phyloP scores from a whole-genome alignment of 78 protist genomes.

The Dictyostelium citrinum region DNA sequence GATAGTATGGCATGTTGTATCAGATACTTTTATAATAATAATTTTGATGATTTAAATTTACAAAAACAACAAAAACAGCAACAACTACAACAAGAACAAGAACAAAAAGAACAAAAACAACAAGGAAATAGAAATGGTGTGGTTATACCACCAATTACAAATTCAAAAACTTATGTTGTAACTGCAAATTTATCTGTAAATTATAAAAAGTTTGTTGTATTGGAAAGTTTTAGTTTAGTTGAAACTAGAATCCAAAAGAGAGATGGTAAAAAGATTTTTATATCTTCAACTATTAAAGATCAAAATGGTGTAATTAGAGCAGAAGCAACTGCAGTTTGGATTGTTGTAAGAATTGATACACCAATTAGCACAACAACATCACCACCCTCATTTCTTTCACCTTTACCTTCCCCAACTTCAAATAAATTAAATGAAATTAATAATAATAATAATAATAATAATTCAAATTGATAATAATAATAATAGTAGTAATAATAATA shows the following conservation, averaged over 20 bases:
- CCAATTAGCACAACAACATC: not conserved
- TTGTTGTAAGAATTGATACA: slow-evolving; percentile 28
- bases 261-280: slow-evolving; percentile 64
- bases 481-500: not conserved
- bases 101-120: not conserved
- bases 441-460: not conserved
- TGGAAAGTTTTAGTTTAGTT: slow-evolving; percentile 10
- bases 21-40: slow-evolving; percentile 65
- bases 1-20: slow-evolving; percentile 79
- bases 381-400: not conserved
- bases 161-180: slow-evolving; percentile 46
- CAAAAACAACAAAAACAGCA: not conserved
- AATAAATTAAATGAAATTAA: not conserved
- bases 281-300: slow-evolving; percentile 23
- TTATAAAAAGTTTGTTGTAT: slow-evolving; percentile 63
- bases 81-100: not conserved
- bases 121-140: not conserved
- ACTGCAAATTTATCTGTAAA: slow-evolving; percentile 65
- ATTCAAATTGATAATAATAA: not conserved
- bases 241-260: slow-evolving; percentile 46
- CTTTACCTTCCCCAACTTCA: not conserved
- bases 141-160: not conserved
- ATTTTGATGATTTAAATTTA: slow-evolving; percentile 29
- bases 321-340: slow-evolving; percentile 67
- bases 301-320: slow-evolving; percentile 38